These are phyloP conservation scores for Phlebiopsis flavidoalba DNA, from an alignment of 768 basidiomycete genomes.

Conservation along the genomic window DNA sequence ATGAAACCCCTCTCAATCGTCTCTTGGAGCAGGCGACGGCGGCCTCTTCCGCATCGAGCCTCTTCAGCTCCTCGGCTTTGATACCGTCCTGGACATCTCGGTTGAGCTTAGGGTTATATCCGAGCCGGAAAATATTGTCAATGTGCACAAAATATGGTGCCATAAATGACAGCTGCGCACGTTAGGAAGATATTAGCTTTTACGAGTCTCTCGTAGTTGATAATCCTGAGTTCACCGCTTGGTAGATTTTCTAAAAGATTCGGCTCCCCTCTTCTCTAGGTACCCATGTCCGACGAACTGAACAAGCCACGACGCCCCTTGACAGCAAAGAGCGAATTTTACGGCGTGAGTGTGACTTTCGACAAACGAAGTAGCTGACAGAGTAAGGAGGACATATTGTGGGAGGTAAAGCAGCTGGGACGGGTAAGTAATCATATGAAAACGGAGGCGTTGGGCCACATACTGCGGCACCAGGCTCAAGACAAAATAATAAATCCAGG, in stretches of 20 bases:
- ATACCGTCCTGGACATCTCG: neutral
- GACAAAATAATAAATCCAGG: neutral
- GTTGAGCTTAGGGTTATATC: neutral
- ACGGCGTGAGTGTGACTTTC: neutral
- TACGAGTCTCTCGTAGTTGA: neutral
- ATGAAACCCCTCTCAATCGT: too few species aligned
- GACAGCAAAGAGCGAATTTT: neutral
- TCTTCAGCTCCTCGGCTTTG: neutral
- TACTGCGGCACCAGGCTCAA: neutral
- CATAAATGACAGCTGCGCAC: neutral
- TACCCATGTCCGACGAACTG: neutral
- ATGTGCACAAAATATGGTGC: neutral
- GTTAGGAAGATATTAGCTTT: neutral
- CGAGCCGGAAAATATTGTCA: neutral
- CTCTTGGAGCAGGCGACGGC: neutral
- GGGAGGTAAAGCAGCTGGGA: neutral
- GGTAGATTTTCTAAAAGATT: neutral
- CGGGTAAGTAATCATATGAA: neutral
- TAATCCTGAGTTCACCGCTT: neutral
- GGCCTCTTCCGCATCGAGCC: neutral
- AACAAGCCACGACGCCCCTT: neutral
- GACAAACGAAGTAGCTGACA: neutral
- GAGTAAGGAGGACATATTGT: neutral
- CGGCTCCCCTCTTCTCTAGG: neutral
- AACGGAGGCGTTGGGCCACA: too few species aligned